Evolutionary conservation across 306 rosid genomes (phyloP), one percentile per base, ranked within the genome.

Genomic region (Dalbergia cochinchinensis): DNA sequence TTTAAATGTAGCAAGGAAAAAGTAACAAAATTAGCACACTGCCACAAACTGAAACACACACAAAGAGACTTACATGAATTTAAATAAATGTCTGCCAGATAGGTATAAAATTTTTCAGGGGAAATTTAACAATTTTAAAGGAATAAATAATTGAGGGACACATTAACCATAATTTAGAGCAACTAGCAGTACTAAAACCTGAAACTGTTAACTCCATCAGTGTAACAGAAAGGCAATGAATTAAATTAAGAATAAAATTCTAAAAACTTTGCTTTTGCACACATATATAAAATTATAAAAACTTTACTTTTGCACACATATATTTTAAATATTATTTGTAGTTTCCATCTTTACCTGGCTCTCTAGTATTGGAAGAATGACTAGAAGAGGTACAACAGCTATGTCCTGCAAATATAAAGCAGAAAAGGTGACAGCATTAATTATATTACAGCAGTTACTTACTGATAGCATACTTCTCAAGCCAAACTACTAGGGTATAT

Each of bases 351-450:
- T 88, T 54, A 96, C 99, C 99, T 96, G 98, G 87, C 86, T 93
- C 97, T 96, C 99, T 75, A 96, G 92, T 71, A 96, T 90, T 13
- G 99, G 99, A 89, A 96, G 99, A 79, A 96, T 82, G 88, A 96
- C 99, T 76, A 96, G 79, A 73, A 96, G 98, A 72, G 99, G 99
- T 71, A 96, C 97, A 50, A 96, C 99, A 6, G 99, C 99, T 83
- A 96, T 89, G 87, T 96, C 99, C 99, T 96, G 97, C 83, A 91
- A 71, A 81, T 73, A 83, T 64, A 83, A 88, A 82, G 84, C 78
- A 84, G 76, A 65, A 53, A 73, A 57, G 79, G 74, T 54, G 57
- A 62, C 71, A 71, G 65, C 71, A 71, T 78, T 78, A 80, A 76
- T 71, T 41, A 72, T 14, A 80, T 42, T 44, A 44, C 47, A 42